Conservation (phyloP, 257 asterid species). For the Nicotiana noctiflora region DNA sequence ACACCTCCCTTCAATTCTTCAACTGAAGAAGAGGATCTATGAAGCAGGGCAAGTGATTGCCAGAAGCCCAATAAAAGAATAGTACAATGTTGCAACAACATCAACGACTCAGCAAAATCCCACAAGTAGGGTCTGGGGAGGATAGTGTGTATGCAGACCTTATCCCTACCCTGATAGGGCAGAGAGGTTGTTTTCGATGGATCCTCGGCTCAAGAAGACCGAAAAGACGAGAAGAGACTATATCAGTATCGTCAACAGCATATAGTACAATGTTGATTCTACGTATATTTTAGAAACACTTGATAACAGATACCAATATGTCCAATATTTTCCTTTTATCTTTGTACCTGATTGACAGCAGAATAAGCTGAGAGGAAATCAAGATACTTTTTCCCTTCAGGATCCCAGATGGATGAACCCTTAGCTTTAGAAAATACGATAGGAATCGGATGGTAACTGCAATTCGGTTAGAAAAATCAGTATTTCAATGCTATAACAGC, state of each 20-base stretch:
- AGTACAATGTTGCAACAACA: neutral
- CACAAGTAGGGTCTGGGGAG: too few relatives aligned
- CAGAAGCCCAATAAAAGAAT: neutral
- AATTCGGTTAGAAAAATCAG: constrained; percentile 20
- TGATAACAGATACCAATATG: neutral
- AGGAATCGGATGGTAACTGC: constrained; percentile 96
- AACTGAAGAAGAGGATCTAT: neutral
- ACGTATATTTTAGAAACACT: neutral
- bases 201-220: too few relatives aligned
- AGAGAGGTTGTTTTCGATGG: too few relatives aligned
- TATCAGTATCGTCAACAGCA: too few relatives aligned
- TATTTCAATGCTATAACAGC: neutral
- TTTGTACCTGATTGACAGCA: constrained; percentile 86
- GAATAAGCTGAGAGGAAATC: constrained; percentile 97
- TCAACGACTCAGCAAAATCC: too few relatives aligned
- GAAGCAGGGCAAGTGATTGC: neutral
- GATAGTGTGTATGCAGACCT: too few relatives aligned
- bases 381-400: constrained; percentile 86
- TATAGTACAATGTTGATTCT: neutral
- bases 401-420: constrained; percentile 85
- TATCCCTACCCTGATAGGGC: too few relatives aligned
- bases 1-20: neutral
- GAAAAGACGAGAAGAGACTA: too few relatives aligned
- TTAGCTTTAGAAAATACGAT: constrained; percentile 83
- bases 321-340: neutral